These are phyloP conservation scores for Backusella circina DNA, from an alignment of 192 early-diverging fungal genomes.

Conservation along the genomic window DNA sequence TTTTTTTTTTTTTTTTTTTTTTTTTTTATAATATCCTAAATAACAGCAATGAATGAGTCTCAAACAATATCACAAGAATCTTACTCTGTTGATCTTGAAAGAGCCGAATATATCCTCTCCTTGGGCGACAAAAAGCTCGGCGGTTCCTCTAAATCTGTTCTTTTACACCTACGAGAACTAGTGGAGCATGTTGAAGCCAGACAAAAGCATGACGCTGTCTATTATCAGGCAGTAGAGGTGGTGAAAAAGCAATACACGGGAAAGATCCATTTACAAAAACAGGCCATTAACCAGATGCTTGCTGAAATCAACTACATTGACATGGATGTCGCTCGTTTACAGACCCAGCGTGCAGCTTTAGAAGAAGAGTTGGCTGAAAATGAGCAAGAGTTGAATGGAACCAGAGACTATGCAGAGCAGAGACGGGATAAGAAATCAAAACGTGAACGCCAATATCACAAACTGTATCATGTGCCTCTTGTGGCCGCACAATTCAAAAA, in stretches of 20 bases:
- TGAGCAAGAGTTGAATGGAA: constrained; percentile 8
- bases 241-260: not conserved
- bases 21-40: not conserved
- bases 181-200: not conserved
- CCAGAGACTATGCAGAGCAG: constrained; percentile 19
- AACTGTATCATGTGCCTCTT: constrained; percentile 21
- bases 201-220: constrained; percentile 1
- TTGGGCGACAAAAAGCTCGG: not conserved
- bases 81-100: not conserved
- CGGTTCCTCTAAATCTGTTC: not conserved
- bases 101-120: not conserved
- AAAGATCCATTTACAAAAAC: not conserved
- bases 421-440: constrained; percentile 19
- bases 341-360: not conserved
- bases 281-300: constrained; percentile 5
- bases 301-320: not conserved
- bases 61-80: not conserved
- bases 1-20: not conserved
- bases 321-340: not conserved
- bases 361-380: not conserved
- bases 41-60: not conserved
- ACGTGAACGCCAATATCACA: constrained; percentile 22
- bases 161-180: constrained; percentile 6
- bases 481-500: constrained; percentile 17
- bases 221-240: not conserved